Base-by-base conservation (phyloP, 495 filamentous ascomycete genomes). In the Tirmania nivea region DNA sequence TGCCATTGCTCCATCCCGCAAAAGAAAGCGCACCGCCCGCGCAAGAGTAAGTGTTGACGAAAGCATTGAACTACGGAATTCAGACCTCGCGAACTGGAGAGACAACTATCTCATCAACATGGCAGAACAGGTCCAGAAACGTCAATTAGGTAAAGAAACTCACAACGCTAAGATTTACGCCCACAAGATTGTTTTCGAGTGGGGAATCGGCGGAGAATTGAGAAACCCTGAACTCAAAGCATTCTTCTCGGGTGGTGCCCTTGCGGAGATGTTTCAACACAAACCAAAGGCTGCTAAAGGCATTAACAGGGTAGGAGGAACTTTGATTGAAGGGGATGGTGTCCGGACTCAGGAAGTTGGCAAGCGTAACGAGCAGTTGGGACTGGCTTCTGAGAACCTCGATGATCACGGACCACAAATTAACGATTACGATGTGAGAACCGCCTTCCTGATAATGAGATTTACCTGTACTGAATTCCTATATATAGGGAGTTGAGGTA, bases 321-420 rank as follows among this genome's bases (percentile, higher is more conserved):
- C 39, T 14, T 14, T 45, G 39, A 14, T 45, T 14, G 17, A 45
- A 19, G 9, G 39, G 3, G 39, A 19, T 6, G 8, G 8, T 1
- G 39, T 8, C 12, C 12, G 8, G 3, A 8, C 39, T 45, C 14
- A 45, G 17, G 39, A 45, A 1, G 39, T 14, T 1, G 17, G 17
- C 39, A 14, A 6, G 17, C 39, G 5, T 45, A 8, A 19, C 39
- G 39, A 45, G 2, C n/a, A 17, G 10, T 54, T 54, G 9, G 35
- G 19, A 31, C 2, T 31, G 12, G 36, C 52, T 16, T 16, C 35
- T 11, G 20, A 35, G 34, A 20, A 20, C 20, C 20, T 50, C 12
- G 20, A 20, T 20, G 51, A 36, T 10, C 7, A n/a, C 12, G 51
- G 0, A 55, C 57, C 35, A 60, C 62, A 19, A 66, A 63, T 45